Evolutionary conservation across 1,139 yeast species (phyloP).

Genomic region (Candida sanyaensis): DNA sequence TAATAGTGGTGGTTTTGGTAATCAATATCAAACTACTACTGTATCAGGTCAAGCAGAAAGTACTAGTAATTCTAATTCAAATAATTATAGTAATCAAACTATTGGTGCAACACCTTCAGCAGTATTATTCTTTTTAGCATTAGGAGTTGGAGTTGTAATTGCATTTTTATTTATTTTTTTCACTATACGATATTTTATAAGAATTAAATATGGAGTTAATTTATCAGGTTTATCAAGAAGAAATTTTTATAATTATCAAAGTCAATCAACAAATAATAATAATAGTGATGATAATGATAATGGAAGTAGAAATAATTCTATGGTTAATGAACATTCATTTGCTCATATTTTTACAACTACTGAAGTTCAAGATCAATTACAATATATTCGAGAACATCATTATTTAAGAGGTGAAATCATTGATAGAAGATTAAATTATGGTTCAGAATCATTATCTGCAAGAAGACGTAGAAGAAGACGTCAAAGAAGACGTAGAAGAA

Average conservation of each 20-base stretch:
- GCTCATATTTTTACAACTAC: constrained; percentile 14
- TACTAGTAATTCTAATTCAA: not conserved
- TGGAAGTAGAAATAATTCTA: constrained; percentile 1
- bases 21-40: too few relatives aligned
- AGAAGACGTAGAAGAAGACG: constrained; percentile 16
- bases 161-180: constrained; percentile 58
- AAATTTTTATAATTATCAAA: constrained; percentile 12
- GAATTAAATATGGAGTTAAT: constrained; percentile 58
- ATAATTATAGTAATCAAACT: constrained; percentile 5
- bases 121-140: constrained; percentile 60
- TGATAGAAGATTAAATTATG: constrained; percentile 23
- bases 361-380: constrained; percentile 39
- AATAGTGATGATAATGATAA: not conserved
- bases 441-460: not conserved
- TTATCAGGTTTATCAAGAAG: constrained; percentile 33
- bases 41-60: not conserved
- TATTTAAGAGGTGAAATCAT: constrained; percentile 32
- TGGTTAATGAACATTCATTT: constrained; percentile 9
- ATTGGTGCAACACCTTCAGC: constrained; percentile 56
- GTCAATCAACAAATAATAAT: not conserved
- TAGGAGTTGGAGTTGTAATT: constrained; percentile 61
- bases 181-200: constrained; percentile 57
- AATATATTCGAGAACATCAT: constrained; percentile 35
- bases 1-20: too few relatives aligned
- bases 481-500: constrained; percentile 33